A percentile compares a stretch with the other conserved stretches of the same genome.
Evolutionary conservation across 164 flowering plant genomes (phyloP).

Genomic region (Annona squamosa): DNA sequence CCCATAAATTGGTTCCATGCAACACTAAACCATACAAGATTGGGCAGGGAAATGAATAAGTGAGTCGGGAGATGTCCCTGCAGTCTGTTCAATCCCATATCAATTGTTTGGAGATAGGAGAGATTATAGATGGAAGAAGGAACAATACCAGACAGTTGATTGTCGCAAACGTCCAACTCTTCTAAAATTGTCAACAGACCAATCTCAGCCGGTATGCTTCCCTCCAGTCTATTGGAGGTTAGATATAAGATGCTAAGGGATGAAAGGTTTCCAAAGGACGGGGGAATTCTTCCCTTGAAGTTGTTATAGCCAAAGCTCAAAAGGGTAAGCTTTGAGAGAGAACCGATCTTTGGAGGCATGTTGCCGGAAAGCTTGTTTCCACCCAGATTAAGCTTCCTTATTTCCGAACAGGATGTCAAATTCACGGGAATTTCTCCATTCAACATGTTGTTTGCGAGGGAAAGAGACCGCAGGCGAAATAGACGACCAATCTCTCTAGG

Average conservation of each 20-base stretch:
- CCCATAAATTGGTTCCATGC: conserved; percentile 3
- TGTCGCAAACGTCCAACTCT: background rate
- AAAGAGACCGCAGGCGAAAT: too few species aligned
- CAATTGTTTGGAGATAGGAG: background rate
- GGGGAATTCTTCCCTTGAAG: background rate
- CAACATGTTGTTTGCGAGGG: too few species aligned
- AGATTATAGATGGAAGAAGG: background rate
- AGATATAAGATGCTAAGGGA: background rate
- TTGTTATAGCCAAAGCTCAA: background rate
- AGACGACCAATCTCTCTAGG: too few species aligned
- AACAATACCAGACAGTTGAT: background rate
- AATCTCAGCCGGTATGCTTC: background rate
- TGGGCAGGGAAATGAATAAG: conserved; percentile 6
- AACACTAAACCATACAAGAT: conserved; percentile 3
- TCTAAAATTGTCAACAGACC: background rate
- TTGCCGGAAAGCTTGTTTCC: conserved; percentile 4
- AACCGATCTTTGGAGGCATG: conserved; percentile 1
- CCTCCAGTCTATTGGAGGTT: background rate
- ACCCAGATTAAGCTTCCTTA: too few species aligned
- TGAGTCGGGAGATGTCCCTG: conserved; percentile 12
- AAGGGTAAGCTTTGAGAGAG: background rate
- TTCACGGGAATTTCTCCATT: too few species aligned
- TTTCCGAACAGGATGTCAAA: too few species aligned
- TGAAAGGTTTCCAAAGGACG: background rate
- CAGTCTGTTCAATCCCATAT: background rate